Percentiles rank a stretch among this genome's conserved stretches.
These are phyloP conservation scores for Malus fusca DNA, from an alignment of 306 rosid species.

Conservation along the genomic window DNA sequence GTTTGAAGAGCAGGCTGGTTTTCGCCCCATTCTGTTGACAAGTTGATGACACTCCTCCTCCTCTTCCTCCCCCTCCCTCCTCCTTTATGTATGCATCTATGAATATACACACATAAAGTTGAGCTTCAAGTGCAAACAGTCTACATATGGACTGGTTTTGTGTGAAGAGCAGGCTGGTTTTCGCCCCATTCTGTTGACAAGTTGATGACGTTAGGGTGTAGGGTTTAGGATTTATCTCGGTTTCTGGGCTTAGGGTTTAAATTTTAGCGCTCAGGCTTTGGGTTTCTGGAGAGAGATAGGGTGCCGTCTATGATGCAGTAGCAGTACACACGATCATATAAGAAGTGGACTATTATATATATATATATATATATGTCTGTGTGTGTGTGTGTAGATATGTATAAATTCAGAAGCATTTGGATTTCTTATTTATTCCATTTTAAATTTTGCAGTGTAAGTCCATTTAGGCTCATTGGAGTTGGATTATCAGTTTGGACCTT, in stretches of 20 bases:
- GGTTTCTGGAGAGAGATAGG: not conserved
- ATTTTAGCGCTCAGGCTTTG: not conserved
- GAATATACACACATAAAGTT: not conserved
- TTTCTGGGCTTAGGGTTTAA: not conserved
- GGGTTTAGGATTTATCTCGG: not conserved
- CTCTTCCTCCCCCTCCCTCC: no score
- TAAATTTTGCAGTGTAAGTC: slow-evolving; percentile 58
- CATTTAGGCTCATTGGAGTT: slow-evolving; percentile 80
- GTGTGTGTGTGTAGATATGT: not conserved
- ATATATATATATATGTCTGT: no score
- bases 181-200: not conserved
- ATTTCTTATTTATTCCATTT: not conserved
- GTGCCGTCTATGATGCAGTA: not conserved
- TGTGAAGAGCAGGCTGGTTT: not conserved
- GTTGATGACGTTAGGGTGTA: not conserved
- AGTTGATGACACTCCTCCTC: no score
- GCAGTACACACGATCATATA: not conserved
- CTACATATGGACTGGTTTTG: not conserved
- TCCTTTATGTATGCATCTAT: not conserved
- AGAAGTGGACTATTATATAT: not conserved
- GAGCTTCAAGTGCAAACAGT: not conserved
- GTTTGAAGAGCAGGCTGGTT: not conserved
- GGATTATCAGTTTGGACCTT: slow-evolving; percentile 83
- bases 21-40: no score
- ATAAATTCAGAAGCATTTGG: not conserved